These are phyloP conservation scores for Claviceps pazoutovae DNA, from an alignment of 2,329 filamentous ascomycete species.

Conservation along the genomic window DNA sequence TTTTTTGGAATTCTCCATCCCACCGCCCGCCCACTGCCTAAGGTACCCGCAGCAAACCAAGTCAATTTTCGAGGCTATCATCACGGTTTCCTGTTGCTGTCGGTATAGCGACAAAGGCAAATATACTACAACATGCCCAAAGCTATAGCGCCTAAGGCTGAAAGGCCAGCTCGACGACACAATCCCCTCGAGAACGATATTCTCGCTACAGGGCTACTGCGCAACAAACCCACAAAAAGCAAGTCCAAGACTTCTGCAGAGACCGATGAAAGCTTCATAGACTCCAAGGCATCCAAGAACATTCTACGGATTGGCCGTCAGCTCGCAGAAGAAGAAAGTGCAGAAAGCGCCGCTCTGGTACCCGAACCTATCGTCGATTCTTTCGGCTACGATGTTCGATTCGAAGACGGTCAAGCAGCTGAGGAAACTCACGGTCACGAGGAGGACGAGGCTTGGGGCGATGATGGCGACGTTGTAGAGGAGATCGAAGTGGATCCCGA, in stretches of 20 bases:
- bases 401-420: conserved; percentile 42
- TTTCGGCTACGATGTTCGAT: conserved; percentile 72
- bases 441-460: conserved; percentile 59
- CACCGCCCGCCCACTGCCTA: conserved; percentile 1
- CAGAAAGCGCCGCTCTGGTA: conserved; percentile 19
- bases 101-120: background rate
- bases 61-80: background rate
- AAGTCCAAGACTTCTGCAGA: conserved; percentile 49
- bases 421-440: conserved; percentile 31
- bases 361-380: conserved; percentile 29
- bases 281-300: conserved; percentile 74
- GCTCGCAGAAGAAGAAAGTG: conserved; percentile 63
- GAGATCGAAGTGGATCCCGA: conserved; percentile 74
- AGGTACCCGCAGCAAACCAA: background rate
- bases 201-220: conserved; percentile 51
- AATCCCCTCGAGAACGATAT: conserved; percentile 88
- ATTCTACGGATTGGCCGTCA: conserved; percentile 86
- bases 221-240: conserved; percentile 61
- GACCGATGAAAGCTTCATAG: conserved; percentile 59
- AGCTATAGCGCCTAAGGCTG: conserved; percentile 45
- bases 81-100: background rate
- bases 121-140: conserved; percentile 57
- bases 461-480: conserved; percentile 60
- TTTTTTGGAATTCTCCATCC: conserved; percentile 18
- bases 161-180: conserved; percentile 54